A percentile compares a stretch with the other conserved stretches of the same genome.
Evolutionary conservation across 1,139 yeast species (phyloP).

Genomic region (Chernovozyma aurita): DNA sequence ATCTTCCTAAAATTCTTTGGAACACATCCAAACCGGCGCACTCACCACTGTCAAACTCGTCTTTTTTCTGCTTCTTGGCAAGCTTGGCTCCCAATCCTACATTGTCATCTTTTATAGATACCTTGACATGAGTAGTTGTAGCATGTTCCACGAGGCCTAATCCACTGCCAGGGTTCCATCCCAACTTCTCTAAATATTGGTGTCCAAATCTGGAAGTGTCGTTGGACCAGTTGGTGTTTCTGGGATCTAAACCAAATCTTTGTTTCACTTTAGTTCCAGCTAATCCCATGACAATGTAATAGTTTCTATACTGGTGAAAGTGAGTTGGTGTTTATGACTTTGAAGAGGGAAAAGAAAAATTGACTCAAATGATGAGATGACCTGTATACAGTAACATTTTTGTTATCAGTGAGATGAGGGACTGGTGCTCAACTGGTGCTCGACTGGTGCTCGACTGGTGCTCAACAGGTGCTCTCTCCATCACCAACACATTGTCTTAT

Average conservation of each 20-base stretch:
- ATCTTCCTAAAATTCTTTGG: conserved; percentile 82
- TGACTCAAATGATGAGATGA: conserved; percentile 2
- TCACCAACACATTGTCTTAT: too few relatives aligned
- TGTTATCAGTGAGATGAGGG: background rate
- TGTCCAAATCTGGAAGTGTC: conserved; percentile 84
- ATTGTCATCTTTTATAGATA: conserved; percentile 73
- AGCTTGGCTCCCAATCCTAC: conserved; percentile 83
- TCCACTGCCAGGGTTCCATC: conserved; percentile 93
- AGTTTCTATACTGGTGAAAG: background rate
- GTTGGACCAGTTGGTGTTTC: conserved; percentile 94
- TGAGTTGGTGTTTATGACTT: background rate
- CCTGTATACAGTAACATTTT: conserved; percentile 2
- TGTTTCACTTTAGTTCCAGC: conserved; percentile 83
- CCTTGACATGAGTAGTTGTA: conserved; percentile 76
- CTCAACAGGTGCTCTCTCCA: too few relatives aligned
- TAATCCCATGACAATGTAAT: conserved; percentile 58
- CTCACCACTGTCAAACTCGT: conserved; percentile 67
- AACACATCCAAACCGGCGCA: conserved; percentile 90
- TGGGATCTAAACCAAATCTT: conserved; percentile 86
- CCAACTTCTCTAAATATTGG: conserved; percentile 71
- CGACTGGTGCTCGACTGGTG: too few relatives aligned
- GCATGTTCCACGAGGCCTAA: conserved; percentile 68
- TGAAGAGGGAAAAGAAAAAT: background rate
- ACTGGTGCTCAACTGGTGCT: too few relatives aligned
- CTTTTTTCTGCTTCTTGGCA: conserved; percentile 48